Conservation (phyloP, 768 basidiomycete genomes). For the Guyanaporus albipodus region DNA sequence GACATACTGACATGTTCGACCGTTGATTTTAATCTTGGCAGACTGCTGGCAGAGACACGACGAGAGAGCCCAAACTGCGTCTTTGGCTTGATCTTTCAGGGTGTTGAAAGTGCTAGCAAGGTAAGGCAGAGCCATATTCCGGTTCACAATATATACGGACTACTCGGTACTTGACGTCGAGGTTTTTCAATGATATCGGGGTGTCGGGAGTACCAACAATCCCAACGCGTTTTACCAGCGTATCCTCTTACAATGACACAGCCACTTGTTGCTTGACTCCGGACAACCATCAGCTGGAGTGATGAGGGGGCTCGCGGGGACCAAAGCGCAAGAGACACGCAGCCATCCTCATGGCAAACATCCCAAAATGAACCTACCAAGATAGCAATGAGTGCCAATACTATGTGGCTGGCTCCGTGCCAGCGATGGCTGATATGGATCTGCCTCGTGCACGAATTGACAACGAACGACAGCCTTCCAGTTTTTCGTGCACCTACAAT, state of each 20-base stretch:
- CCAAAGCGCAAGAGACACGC: neutral
- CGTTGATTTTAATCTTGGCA: slow-evolving; percentile 92
- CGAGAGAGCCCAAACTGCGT: slow-evolving; percentile 77
- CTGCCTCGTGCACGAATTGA: slow-evolving; percentile 21
- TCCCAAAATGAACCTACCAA: slow-evolving; percentile 4
- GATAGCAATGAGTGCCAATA: neutral
- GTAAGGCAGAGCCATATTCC: slow-evolving; percentile 31
- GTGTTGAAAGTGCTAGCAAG: slow-evolving; percentile 46
- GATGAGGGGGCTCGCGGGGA: neutral
- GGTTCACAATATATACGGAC: neutral
- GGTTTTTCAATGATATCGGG: neutral
- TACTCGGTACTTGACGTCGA: neutral
- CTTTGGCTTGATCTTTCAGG: slow-evolving; percentile 71
- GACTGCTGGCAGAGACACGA: slow-evolving; percentile 79
- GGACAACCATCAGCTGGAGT: no score
- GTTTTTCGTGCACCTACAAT: neutral
- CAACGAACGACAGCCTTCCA: neutral
- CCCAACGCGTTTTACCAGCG: neutral
- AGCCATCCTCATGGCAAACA: slow-evolving; percentile 1
- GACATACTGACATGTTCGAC: slow-evolving; percentile 76
- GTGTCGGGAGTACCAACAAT: neutral
- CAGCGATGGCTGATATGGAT: slow-evolving; percentile 21
- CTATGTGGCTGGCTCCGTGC: neutral
- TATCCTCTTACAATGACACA: no score
- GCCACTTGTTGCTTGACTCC: no score